Evolutionary conservation across 2,329 filamentous ascomycete genomes (phyloP).

Genomic region (Phyllosticta paracitricarpa): DNA sequence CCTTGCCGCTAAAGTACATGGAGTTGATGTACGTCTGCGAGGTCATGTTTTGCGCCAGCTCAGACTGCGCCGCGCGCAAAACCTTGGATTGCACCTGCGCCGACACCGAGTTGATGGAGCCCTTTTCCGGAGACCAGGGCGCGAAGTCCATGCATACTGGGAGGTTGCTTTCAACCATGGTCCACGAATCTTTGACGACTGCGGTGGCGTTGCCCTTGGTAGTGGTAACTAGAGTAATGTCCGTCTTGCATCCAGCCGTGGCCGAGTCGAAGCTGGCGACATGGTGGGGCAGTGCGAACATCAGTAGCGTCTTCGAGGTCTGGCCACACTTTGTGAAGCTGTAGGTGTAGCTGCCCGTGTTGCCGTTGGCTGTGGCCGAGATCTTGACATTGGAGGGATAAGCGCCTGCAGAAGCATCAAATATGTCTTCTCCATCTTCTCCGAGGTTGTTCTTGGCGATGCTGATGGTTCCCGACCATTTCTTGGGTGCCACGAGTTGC

Average conservation of each 20-base stretch:
- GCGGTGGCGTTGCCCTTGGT: constrained; percentile 78
- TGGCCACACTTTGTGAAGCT: constrained; percentile 62
- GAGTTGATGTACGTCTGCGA: constrained; percentile 69
- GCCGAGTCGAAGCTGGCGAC: constrained; percentile 59
- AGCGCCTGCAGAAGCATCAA: constrained; percentile 67
- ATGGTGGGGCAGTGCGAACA: constrained; percentile 90
- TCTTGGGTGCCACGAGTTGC: constrained; percentile 46
- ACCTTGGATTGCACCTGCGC: constrained; percentile 48
- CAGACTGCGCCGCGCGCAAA: constrained; percentile 51
- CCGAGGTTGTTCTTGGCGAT: constrained; percentile 64
- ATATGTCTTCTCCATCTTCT: constrained; percentile 48
- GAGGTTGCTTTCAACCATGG: constrained; percentile 61
- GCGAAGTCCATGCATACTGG: constrained; percentile 67
- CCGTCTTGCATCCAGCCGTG: constrained; percentile 41
- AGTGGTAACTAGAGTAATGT: constrained; percentile 62
- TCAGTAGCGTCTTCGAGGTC: constrained; percentile 50
- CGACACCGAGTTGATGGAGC: constrained; percentile 34
- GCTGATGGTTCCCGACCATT: constrained; percentile 53
- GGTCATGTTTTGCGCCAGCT: constrained; percentile 67
- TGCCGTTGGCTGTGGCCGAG: constrained; percentile 33
- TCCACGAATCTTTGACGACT: constrained; percentile 44
- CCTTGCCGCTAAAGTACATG: constrained; percentile 48
- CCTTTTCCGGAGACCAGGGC: constrained; percentile 57
- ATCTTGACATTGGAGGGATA: constrained; percentile 55
- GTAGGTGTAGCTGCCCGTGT: constrained; percentile 62